Percentiles rank a stretch among this genome's conserved stretches.
phyloP scores from a whole-genome alignment of 2,329 filamentous ascomycete species.

The Capronia coronata region DNA sequence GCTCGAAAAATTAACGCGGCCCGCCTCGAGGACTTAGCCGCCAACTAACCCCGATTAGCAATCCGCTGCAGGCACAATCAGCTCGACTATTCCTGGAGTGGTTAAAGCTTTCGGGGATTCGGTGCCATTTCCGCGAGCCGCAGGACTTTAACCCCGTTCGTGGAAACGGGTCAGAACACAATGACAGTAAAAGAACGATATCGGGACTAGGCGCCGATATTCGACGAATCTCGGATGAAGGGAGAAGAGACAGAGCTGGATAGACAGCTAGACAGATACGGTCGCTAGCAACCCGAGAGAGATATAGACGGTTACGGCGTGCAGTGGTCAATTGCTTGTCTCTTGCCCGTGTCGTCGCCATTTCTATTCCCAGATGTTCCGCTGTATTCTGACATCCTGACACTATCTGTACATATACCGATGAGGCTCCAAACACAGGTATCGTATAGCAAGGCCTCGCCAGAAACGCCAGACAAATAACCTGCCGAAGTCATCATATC shows the following conservation, averaged over 20 bases:
- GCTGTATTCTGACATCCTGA: too few species aligned
- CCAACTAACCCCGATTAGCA: conserved; percentile 2
- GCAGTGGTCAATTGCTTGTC: too few species aligned
- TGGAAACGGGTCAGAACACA: too few species aligned
- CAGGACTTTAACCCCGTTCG: neutral
- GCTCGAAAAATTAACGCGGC: too few species aligned
- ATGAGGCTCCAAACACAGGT: too few species aligned
- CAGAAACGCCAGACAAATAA: neutral
- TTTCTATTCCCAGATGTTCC: too few species aligned
- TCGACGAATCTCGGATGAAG: neutral
- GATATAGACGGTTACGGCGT: too few species aligned
- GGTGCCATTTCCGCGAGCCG: conserved; percentile 1
- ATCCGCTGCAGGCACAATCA: conserved; percentile 5
- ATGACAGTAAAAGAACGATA: neutral
- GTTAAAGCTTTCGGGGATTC: neutral
- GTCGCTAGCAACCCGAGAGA: too few species aligned
- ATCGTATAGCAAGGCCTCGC: neutral
- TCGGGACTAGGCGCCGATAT: neutral
- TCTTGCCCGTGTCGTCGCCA: too few species aligned
- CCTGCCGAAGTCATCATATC: neutral
- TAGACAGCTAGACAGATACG: too few species aligned
- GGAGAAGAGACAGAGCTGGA: neutral
- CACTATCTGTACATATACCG: too few species aligned
- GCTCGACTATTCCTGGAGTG: neutral
- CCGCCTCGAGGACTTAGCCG: conserved; percentile 7